phyloP scores from a whole-genome alignment of 345 rosid genomes.

The Cardiospermum halicacabum region DNA sequence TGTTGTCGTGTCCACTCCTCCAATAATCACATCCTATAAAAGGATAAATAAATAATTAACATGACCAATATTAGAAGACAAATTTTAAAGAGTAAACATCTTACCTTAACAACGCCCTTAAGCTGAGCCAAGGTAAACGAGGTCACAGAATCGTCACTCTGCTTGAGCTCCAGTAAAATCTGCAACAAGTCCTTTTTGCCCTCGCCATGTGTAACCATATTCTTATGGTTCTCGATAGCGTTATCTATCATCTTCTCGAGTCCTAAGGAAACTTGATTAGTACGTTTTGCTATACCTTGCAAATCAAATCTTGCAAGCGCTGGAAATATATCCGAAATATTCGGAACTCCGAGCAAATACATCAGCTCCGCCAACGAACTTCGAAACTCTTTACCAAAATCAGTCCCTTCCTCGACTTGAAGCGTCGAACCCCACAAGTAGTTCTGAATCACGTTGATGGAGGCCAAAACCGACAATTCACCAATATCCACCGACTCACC shows the following conservation, averaged over 20 bases:
- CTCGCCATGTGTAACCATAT: background rate
- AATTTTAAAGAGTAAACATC: too few relatives aligned
- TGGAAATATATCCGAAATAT: conserved; percentile 45
- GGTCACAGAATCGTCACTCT: conserved; percentile 7
- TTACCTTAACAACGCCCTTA: conserved; percentile 39
- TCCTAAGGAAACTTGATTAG: background rate
- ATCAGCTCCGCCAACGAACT: conserved; percentile 16
- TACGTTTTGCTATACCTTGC: conserved; percentile 33
- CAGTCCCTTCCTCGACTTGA: conserved; percentile 11
- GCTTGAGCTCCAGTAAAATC: conserved; percentile 24
- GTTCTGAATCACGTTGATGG: conserved; percentile 16
- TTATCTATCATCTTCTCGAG: conserved; percentile 22
- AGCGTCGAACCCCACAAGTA: conserved; percentile 40
- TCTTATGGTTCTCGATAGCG: conserved; percentile 19
- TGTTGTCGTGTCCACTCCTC: conserved; percentile 20
- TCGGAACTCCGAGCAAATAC: conserved; percentile 30
- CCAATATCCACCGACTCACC: conserved; percentile 30
- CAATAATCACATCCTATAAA: conserved; percentile 16
- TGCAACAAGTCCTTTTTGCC: conserved; percentile 25
- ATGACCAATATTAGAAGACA: background rate
- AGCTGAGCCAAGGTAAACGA: conserved; percentile 20
- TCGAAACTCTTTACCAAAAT: conserved; percentile 18
- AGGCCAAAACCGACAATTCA: conserved; percentile 14
- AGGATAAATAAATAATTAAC: background rate
- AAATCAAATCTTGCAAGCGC: conserved; percentile 35